phyloP scores from a whole-genome alignment of 2,329 filamentous ascomycete species.

The Pseudogymnoascus sp. region DNA sequence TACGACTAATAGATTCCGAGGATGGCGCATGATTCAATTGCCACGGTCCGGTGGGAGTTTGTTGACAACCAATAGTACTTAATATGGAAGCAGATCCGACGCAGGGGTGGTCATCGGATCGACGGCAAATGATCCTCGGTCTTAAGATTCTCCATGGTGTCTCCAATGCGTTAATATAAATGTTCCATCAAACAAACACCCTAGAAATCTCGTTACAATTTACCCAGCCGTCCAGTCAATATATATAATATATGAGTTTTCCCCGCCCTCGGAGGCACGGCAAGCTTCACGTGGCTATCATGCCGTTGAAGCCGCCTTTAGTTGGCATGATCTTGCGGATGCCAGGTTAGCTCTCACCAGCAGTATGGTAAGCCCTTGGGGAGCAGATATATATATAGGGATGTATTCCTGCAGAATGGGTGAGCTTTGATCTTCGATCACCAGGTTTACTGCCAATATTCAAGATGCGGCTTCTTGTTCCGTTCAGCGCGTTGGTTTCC shows the following conservation, averaged over 20 bases:
- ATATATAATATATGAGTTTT: not conserved
- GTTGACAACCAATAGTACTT: not conserved
- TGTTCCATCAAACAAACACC: slow-evolving; percentile 6
- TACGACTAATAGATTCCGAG: not conserved
- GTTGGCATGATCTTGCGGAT: not conserved
- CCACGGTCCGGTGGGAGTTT: not conserved
- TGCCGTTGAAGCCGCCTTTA: not conserved
- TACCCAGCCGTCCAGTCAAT: slow-evolving; percentile 2
- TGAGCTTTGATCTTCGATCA: not conserved
- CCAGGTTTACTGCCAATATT: not conserved
- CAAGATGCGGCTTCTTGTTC: slow-evolving; percentile 3
- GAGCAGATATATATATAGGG: not conserved
- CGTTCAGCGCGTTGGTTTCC: slow-evolving; percentile 2
- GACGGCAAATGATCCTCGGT: slow-evolving; percentile 5
- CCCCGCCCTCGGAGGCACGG: not conserved
- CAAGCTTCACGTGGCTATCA: not conserved
- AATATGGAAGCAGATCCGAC: not conserved
- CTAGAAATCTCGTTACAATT: not conserved
- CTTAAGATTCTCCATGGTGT: not conserved
- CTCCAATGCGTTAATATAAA: not conserved
- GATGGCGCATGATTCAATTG: not conserved
- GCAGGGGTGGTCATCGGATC: slow-evolving; percentile 3
- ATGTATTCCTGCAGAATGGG: not conserved
- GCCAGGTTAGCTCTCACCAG: not conserved
- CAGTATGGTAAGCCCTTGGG: not conserved